A percentile compares a stretch with the other conserved stretches of the same genome.
Evolutionary conservation across 495 filamentous ascomycete genomes (phyloP).

Genomic region (Thermothielavioides terrestris): DNA sequence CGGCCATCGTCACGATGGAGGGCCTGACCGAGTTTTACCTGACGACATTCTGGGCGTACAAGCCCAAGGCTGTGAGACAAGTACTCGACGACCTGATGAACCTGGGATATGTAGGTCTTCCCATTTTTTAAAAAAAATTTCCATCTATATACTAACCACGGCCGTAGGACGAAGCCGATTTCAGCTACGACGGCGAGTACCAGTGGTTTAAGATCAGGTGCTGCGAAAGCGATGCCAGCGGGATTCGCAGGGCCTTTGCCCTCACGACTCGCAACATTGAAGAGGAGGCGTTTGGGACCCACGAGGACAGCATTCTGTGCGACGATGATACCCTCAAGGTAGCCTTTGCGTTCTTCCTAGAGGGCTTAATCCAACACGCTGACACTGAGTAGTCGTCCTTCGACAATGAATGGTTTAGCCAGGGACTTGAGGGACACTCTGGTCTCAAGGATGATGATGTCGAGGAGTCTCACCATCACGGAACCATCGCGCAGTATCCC

Average conservation of each 20-base stretch:
- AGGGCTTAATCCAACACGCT: background rate
- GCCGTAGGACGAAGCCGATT: constrained; percentile 17
- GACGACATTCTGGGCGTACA: constrained; percentile 26
- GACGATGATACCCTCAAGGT: constrained; percentile 17
- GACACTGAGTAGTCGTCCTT: background rate
- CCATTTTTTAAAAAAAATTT: background rate
- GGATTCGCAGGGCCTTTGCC: constrained; percentile 16
- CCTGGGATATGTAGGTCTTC: constrained; percentile 15
- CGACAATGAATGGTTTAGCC: constrained; percentile 10
- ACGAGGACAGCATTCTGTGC: constrained; percentile 17
- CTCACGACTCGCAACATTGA: constrained; percentile 10
- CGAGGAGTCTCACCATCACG: background rate
- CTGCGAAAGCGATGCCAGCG: constrained; percentile 10
- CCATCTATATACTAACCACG: background rate
- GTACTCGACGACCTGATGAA: constrained; percentile 15
- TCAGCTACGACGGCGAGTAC: constrained; percentile 21
- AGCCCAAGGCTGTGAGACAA: constrained; percentile 20
- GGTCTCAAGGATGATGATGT: background rate
- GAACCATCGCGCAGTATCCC: background rate
- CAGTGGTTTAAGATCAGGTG: constrained; percentile 29
- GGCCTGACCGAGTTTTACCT: constrained; percentile 22
- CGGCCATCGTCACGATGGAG: background rate
- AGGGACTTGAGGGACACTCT: background rate
- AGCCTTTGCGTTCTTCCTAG: background rate
- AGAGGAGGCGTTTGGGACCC: constrained; percentile 12